phyloP scores from a whole-genome alignment of 225 moss, liverwort and hornwort species.

The Sphagnum tenellum region DNA sequence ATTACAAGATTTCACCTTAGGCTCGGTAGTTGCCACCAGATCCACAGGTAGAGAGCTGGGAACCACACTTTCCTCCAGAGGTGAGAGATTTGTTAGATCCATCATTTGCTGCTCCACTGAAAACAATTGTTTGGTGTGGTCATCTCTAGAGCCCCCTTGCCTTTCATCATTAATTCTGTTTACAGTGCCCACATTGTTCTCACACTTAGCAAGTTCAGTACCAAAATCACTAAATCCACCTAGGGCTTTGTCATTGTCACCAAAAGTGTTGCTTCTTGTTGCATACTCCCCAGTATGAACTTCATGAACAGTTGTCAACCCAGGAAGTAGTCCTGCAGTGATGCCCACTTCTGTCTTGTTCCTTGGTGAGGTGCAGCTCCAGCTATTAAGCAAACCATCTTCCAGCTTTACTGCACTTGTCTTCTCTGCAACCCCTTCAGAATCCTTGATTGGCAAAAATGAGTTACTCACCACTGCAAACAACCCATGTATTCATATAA shows the following conservation, averaged over 20 bases:
- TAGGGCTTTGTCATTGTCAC: slow-evolving; percentile 28
- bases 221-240: slow-evolving; percentile 38
- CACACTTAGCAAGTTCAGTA: slow-evolving; percentile 25
- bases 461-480: slow-evolving; percentile 19
- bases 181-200: slow-evolving; percentile 10
- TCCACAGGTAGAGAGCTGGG: slow-evolving; percentile 36
- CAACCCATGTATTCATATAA: too few species aligned
- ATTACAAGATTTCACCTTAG: slow-evolving; percentile 31
- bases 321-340: slow-evolving; percentile 22
- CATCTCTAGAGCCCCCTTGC: too few species aligned
- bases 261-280: slow-evolving; percentile 34
- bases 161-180: slow-evolving; percentile 9
- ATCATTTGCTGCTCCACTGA: slow-evolving; percentile 34
- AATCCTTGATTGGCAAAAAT: slow-evolving; percentile 27
- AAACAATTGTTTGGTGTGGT: slow-evolving; percentile 29
- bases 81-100: slow-evolving; percentile 39
- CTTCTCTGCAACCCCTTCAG: slow-evolving; percentile 35
- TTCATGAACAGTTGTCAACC: slow-evolving; percentile 27
- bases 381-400: slow-evolving; percentile 15
- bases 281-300: slow-evolving; percentile 30
- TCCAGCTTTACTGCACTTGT: slow-evolving; percentile 26
- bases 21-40: slow-evolving; percentile 26
- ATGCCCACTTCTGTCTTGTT: slow-evolving; percentile 25
- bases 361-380: slow-evolving; percentile 44
- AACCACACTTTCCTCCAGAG: slow-evolving; percentile 41